Conservation (phyloP, 2,329 filamentous ascomycete species). For the Colletotrichum gigasporum region DNA sequence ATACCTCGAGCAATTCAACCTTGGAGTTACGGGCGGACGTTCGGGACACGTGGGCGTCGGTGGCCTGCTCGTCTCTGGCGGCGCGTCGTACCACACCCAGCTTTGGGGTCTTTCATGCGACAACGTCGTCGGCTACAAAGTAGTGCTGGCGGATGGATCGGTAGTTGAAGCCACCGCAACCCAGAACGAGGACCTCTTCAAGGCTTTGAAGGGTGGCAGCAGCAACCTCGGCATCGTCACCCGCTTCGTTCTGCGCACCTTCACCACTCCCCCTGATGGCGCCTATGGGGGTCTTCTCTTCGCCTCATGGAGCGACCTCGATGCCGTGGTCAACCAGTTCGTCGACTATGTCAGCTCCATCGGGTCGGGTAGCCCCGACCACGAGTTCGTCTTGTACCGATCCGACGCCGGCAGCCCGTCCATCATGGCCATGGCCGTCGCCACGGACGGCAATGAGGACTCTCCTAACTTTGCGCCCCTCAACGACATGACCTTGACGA, state of each 20-base stretch:
- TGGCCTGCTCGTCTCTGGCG: conserved; percentile 42
- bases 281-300: conserved; percentile 17
- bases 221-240: conserved; percentile 57
- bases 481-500: conserved; percentile 1
- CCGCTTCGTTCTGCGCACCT: conserved; percentile 39
- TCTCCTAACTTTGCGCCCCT: conserved; percentile 4
- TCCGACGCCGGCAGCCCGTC: conserved; percentile 1
- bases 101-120: conserved; percentile 52
- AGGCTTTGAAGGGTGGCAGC: conserved; percentile 57
- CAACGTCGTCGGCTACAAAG: conserved; percentile 51
- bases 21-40: conserved; percentile 36
- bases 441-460: conserved; percentile 14
- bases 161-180: conserved; percentile 50
- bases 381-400: conserved; percentile 10
- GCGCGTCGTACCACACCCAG: conserved; percentile 36
- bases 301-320: not conserved
- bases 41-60: conserved; percentile 36
- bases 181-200: conserved; percentile 53
- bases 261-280: not conserved
- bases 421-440: conserved; percentile 10
- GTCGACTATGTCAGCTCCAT: conserved; percentile 11
- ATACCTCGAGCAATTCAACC: conserved; percentile 32
- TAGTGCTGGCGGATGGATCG: conserved; percentile 54
- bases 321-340: not conserved
- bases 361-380: not conserved